Evolutionary conservation across 2,329 filamentous ascomycete genomes (phyloP).

Genomic region (Nemania serpens): DNA sequence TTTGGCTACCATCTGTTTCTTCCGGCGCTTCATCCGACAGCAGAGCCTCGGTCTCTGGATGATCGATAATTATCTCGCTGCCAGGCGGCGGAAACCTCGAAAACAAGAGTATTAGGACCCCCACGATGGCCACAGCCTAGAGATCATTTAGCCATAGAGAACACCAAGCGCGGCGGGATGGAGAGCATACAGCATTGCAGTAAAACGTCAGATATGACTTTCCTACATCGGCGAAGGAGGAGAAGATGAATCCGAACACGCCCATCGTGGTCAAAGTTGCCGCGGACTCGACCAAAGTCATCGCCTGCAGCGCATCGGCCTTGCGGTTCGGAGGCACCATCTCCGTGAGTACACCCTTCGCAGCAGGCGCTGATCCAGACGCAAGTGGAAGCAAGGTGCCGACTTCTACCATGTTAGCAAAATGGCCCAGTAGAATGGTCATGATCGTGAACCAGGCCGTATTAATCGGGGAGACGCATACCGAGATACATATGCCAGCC

Average conservation of each 20-base stretch:
- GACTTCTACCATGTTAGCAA: conserved; percentile 21
- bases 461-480: conserved; percentile 10
- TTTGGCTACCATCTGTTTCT: not conserved
- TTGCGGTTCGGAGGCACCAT: conserved; percentile 33
- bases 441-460: too few relatives aligned
- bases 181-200: conserved; percentile 33
- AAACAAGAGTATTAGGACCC: conserved; percentile 29
- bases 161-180: not conserved
- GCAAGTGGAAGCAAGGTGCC: conserved; percentile 34
- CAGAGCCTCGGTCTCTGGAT: conserved; percentile 11
- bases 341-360: conserved; percentile 35
- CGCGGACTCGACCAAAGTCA: conserved; percentile 34
- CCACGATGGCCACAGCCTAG: conserved; percentile 33
- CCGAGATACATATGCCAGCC: conserved; percentile 37
- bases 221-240: conserved; percentile 29
- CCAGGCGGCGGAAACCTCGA: conserved; percentile 31
- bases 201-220: conserved; percentile 36
- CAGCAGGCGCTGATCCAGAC: conserved; percentile 34
- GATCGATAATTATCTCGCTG: conserved; percentile 28
- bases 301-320: conserved; percentile 34
- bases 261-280: conserved; percentile 32
- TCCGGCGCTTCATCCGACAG: not conserved
- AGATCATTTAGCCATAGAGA: not conserved
- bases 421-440: not conserved
- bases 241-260: conserved; percentile 36